Evolutionary conservation across 805 yeast genomes (phyloP), one percentile per base, ranked within the genome.

Genomic region (Spathaspora boniae): DNA sequence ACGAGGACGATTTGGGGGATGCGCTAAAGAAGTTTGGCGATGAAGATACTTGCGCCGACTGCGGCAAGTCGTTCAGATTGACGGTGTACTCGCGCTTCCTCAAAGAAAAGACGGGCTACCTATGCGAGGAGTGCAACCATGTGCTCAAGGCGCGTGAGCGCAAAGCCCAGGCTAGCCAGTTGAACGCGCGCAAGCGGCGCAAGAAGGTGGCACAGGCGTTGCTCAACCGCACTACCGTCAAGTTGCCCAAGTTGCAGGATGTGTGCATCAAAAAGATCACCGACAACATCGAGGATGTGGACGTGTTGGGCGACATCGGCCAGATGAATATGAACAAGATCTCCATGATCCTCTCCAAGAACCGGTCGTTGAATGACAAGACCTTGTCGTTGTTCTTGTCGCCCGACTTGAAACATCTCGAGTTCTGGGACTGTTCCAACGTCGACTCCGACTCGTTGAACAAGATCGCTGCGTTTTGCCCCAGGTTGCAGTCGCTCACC

Each of bases 341-440:
- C 33, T 75, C 86, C 16, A 72, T 78, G 34, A 88, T 94, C 40
- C 57, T 93, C 20, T 79, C 93, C 16, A 79, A 85, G 39, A 93
- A 89, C 58, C 62, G 99, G 34, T 82, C 93, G 0, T 63, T 93
- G 31, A 76, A 82, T 49, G 79, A 82, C 43, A 63, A 72, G 12
- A 88, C 97, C 0, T 56, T 89, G 53, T 63, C 79, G 30, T 65
- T 93, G 31, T 91, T 93, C 51, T 61, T 93, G 34, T 77, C 78
- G 31, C 72, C 86, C 0, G 68, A 72, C 11, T 54, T 78, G 32
- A 72, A 60, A 37, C 55, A 61, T 3, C 60, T 93, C 19, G 84
- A 84, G 43, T 78, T 93, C 43, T 86, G 95, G 88, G 99, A 93
- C 60, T 93, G 99, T 56, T 87, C 96, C 0, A 79, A 78, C 32